Base-by-base conservation (phyloP, 2,329 filamentous ascomycete genomes). In the Fusarium temperatum region DNA sequence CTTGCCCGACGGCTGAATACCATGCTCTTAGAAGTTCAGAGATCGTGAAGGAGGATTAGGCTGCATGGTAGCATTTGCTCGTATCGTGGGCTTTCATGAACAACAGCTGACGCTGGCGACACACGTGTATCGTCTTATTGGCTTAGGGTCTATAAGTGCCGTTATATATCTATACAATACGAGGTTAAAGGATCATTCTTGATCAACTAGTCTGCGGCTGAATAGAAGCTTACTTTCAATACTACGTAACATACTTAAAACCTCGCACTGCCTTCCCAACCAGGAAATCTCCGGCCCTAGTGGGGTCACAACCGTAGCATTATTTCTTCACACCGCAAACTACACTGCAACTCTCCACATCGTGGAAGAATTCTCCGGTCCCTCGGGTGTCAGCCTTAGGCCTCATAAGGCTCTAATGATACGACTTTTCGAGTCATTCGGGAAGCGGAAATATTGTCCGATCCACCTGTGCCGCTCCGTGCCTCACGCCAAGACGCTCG, bases 41-140 rank as follows among this genome's bases (percentile, higher is more conserved):
- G 6, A 47, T 14, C 8, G 28, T 39, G 8, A 72, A 72, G 24
- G 36, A 67, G 4, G 59, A 70, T 5, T 70, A 55, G 24, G 35
- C 11, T 10, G 0, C 5, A n/a, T 8, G 2, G 24, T n/a, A n/a
- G 3, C 14, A 28, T 18, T 41, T 4, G 1, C 15, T n/a, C 24
- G 51, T 41, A 8, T 41, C 8, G 15, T 28, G 10, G 15, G 8
- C 2, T 35, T 44, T 17, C 8, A 22, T 4, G 12, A 47, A 20
- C 15, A 41, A n/a, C 3, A 4, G 6, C n/a, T 32, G 12, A 11
- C 20, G 12, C 11, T 18, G 32, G 38, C 20, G 20, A 39, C 35
- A 30, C 51, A n/a, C 15, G 35, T 55, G 51, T 5, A 14, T 18
- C 8, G 8, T 30, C 35, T 8, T n/a, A 41, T 55, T 55, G 35